Base-by-base conservation (phyloP, 1,284 basidiomycete species). In the Pterula multifida region DNA sequence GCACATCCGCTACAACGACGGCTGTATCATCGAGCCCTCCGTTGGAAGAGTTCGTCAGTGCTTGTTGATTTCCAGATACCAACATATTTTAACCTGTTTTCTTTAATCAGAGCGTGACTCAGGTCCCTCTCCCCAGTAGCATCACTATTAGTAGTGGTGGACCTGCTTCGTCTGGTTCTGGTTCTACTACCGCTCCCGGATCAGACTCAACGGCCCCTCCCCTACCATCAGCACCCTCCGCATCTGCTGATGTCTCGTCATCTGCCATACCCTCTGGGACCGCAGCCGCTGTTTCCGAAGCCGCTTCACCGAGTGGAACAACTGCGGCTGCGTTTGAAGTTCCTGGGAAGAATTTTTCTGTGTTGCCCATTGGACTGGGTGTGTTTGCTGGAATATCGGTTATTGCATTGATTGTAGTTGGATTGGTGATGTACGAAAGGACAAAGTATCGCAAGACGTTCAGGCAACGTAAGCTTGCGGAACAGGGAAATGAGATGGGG, bases 351-450 rank as follows among this genome's bases (percentile, higher is more conserved):
- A 71, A 72, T 51, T 60, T 90, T 21, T 74, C 78, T 32, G 86
- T 90, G 2, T 69, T 90, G 47, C 88, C 87, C 0, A 79, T 90
- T 55, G 87, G 87, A 57, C 70, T 90, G 47, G 84, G 82, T 51
- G 73, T 90, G 17, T 90, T 86, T 60, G 85, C 82, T 45, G 86
- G 84, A 56, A 82, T 90, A 53, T 85, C 85, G 22, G 80, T 83
- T 11, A 81, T 90, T 59, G 82, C 80, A 19, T 63, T 90, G 57
- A 79, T 84, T 55, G 78, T 85, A n/a, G 83, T 90, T 54, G 81
- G 75, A 49, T 67, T 87, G 59, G 86, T 89, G 53, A 90, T 86
- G 21, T 87, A 82, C 60, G 86, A 90, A 69, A 75, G 87, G 49
- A 80, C 85, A 25, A 85, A 82, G 64, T 85, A 86, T 62, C 80